Conservation (phyloP, 2,329 filamentous ascomycete genomes). For the Pseudogymnoascus sp. region DNA sequence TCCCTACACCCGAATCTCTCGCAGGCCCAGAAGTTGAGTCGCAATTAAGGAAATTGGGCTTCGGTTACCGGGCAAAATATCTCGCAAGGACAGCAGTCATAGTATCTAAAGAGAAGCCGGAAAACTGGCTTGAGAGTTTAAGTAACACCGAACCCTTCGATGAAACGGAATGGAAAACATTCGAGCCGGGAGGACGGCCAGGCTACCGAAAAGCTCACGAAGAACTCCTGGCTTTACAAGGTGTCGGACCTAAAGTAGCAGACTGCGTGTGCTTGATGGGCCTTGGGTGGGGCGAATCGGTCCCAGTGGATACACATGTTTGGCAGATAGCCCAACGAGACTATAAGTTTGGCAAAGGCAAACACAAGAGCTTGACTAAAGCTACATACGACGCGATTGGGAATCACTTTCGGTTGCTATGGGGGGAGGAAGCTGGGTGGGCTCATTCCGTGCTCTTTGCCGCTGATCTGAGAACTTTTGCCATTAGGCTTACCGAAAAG, state of each 20-base stretch:
- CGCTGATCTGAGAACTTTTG: constrained; percentile 79
- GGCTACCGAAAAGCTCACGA: constrained; percentile 74
- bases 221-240: constrained; percentile 67
- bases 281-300: constrained; percentile 86
- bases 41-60: constrained; percentile 73
- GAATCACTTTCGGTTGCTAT: constrained; percentile 78
- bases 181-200: constrained; percentile 38
- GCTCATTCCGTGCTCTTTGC: constrained; percentile 96
- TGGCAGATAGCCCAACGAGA: constrained; percentile 97
- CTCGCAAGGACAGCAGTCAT: constrained; percentile 77
- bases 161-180: constrained; percentile 36
- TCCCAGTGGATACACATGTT: constrained; percentile 95
- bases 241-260: constrained; percentile 92
- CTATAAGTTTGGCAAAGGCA: constrained; percentile 81
- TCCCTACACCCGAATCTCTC: constrained; percentile 69
- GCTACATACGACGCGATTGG: constrained; percentile 82
- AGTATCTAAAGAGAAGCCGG: constrained; percentile 56
- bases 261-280: constrained; percentile 98
- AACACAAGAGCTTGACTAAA: constrained; percentile 79
- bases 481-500: constrained; percentile 45
- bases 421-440: constrained; percentile 94
- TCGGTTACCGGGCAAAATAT: constrained; percentile 91
- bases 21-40: constrained; percentile 66
- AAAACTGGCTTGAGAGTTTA: constrained; percentile 67
- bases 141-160: constrained; percentile 60